Conservation (phyloP, 2,329 filamentous ascomycete genomes). For the Diaporthe velutina region DNA sequence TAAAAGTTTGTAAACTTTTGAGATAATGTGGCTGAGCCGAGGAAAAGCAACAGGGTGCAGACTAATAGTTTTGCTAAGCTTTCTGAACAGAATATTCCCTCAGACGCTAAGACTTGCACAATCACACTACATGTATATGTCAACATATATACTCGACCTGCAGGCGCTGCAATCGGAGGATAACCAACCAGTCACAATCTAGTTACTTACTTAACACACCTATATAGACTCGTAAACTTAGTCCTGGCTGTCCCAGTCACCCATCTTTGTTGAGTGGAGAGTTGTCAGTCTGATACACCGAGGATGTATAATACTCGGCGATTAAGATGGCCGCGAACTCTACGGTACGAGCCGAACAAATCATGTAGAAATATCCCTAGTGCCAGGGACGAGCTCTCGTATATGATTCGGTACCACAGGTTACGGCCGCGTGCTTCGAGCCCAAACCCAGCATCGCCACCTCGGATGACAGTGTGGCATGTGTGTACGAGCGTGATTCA, state of each 20-base stretch:
- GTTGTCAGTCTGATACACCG: conserved; percentile 15
- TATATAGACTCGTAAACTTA: neutral
- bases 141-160: neutral
- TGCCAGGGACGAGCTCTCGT: neutral
- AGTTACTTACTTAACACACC: too few relatives aligned
- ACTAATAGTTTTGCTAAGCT: neutral
- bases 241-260: neutral
- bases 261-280: neutral
- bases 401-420: neutral
- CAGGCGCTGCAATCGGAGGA: neutral
- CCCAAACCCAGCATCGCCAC: neutral
- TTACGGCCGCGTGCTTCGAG: neutral
- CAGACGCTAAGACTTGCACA: conserved; percentile 2
- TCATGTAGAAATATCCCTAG: neutral
- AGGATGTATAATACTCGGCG: neutral
- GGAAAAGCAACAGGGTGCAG: neutral
- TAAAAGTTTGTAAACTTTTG: neutral
- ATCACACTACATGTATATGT: conserved; percentile 8
- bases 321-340: neutral
- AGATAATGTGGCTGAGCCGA: conserved; percentile 1
- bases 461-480: neutral
- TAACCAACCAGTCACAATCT: neutral
- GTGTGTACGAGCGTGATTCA: neutral
- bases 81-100: neutral
- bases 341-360: conserved; percentile 11